Percentiles rank a stretch among this genome's conserved stretches.
Conservation (phyloP, 129 eudicot genomes). For the Arctium lappa region DNA sequence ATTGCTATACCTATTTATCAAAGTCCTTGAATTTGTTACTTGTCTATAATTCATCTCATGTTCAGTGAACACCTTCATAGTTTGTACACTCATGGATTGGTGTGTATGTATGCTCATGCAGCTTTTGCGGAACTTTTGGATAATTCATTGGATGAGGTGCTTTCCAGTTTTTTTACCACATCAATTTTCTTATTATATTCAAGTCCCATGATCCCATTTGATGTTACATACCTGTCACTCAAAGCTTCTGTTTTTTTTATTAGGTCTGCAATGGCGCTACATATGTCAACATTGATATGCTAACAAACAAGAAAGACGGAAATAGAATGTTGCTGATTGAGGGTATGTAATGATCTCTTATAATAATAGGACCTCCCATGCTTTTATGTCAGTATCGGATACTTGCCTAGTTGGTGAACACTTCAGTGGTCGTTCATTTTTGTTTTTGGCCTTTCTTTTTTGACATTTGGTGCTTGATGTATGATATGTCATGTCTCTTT, state of each 20-base stretch:
- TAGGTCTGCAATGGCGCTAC: conserved; percentile 88
- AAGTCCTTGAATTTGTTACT: conserved; percentile 9
- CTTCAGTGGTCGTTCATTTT: background rate
- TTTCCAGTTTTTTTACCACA: background rate
- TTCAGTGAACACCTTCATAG: background rate
- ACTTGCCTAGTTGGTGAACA: background rate
- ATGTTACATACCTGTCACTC: background rate
- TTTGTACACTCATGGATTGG: conserved; percentile 12
- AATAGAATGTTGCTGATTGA: conserved; percentile 85
- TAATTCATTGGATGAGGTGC: conserved; percentile 90
- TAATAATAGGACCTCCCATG: background rate
- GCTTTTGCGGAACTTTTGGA: conserved; percentile 98
- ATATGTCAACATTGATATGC: conserved; percentile 79
- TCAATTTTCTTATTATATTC: background rate
- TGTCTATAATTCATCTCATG: background rate
- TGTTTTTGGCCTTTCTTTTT: background rate
- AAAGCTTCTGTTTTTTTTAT: background rate
- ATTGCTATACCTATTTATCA: conserved; percentile 3
- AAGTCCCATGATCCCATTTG: background rate
- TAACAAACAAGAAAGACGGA: conserved; percentile 71
- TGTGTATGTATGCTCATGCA: conserved; percentile 24
- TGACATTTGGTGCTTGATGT: background rate
- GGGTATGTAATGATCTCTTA: conserved; percentile 44
- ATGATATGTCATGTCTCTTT: background rate
- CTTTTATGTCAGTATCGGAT: background rate